Percentiles rank a stretch among this genome's conserved stretches.
Evolutionary conservation across 2,329 filamentous ascomycete species (phyloP).

Genomic region (Paecilomyces niveus): DNA sequence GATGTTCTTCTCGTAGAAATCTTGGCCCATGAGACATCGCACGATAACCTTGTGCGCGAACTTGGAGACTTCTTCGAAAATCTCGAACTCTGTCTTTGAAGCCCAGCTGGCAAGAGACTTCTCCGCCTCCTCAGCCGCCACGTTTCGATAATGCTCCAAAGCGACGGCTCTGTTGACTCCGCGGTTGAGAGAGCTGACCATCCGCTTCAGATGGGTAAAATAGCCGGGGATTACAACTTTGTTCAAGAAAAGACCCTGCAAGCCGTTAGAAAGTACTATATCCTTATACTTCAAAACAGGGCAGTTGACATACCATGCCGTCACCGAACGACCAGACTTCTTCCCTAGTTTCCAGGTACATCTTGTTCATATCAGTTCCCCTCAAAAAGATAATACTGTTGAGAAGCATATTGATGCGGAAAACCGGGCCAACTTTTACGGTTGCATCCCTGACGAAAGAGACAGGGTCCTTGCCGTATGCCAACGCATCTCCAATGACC

Average conservation of each 20-base stretch:
- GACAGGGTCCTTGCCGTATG: slow-evolving; percentile 7
- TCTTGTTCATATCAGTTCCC: slow-evolving; percentile 6
- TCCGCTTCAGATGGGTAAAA: slow-evolving; percentile 7
- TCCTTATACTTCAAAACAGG: background rate
- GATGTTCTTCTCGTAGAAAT: slow-evolving; percentile 9
- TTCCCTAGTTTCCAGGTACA: slow-evolving; percentile 9
- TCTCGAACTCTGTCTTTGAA: slow-evolving; percentile 4
- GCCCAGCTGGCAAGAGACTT: slow-evolving; percentile 6
- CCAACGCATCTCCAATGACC: slow-evolving; percentile 7
- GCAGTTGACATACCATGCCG: slow-evolving; percentile 3
- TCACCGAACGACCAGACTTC: slow-evolving; percentile 12
- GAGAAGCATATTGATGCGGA: slow-evolving; percentile 7
- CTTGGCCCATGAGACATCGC: slow-evolving; percentile 10
- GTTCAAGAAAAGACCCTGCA: slow-evolving; percentile 10
- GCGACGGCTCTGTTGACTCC: slow-evolving; percentile 9
- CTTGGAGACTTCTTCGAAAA: slow-evolving; percentile 10
- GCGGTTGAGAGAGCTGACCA: slow-evolving; percentile 8
- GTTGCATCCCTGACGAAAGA: slow-evolving; percentile 4
- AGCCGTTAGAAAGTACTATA: background rate
- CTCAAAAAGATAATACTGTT: slow-evolving; percentile 7
- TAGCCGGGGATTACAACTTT: slow-evolving; percentile 11
- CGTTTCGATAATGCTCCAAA: slow-evolving; percentile 7
- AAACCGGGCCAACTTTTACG: slow-evolving; percentile 7
- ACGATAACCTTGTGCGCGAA: slow-evolving; percentile 12
- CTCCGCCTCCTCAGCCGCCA: slow-evolving; percentile 5